Evolutionary conservation across 768 basidiomycete species (phyloP), one percentile per base, ranked within the genome.

Genomic region (Tulasnella sp.): DNA sequence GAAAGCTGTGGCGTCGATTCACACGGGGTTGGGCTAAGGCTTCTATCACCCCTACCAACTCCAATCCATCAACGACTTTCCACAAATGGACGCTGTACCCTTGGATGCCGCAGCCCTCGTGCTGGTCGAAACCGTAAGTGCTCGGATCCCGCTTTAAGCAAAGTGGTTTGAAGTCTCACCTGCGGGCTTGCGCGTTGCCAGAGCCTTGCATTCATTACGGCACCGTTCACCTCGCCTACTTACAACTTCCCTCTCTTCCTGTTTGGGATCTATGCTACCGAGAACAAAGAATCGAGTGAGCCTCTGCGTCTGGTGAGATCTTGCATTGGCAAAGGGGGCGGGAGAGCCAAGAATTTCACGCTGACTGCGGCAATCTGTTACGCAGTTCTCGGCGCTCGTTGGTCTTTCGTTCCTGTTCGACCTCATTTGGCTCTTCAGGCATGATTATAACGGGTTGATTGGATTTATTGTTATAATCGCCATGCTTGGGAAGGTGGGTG

Each of bases 171-270:
- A 14, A 69, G 34, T 6, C 64, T 69, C 31, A 37, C 5, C 31
- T 8, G 24, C 28, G 24, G 31, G 7, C 34, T 69, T 69, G 34
- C 54, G 54, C 24, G 54, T n/a, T 54, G 54, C n/a, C 72, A 81
- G 81, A 81, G 60, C 41, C 42, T 81, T 58, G 50, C 81, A 1
- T 81, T 81, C 73, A 81, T 81, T 44, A 60, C 75, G 18, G 72
- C 81, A 18, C 81, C 81, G 6, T 81, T 81, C 73, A 73, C 44
- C 48, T 40, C 81, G 16, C 81, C 81, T 5, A 60, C 60, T 18
- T 96, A 96, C 85, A 96, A 96, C 84, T 87, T 96, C 31, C 91
- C 95, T n/a, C 88, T 96, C 77, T 93, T 94, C 82, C 88, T 96
- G 37, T 95, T 95, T 81, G 95, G 95, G 0, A 86, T 87, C 1